These are phyloP conservation scores for Cryptomeria japonica DNA, from an alignment of 75 land plant species.

Conservation along the genomic window DNA sequence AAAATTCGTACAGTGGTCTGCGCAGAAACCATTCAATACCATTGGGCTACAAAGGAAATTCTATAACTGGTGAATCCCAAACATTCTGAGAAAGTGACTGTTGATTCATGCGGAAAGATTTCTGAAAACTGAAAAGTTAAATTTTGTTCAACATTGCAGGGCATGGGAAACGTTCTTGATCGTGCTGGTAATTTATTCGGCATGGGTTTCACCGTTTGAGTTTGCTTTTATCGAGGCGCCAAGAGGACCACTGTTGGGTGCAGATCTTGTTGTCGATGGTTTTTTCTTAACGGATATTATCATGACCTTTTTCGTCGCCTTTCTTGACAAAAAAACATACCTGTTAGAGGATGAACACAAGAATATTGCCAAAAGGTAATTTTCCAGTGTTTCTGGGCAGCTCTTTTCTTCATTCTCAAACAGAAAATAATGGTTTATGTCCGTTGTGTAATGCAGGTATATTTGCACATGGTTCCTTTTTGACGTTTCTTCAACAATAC, in stretches of 20 bases:
- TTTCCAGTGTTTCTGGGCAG: neutral
- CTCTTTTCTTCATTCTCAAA: neutral
- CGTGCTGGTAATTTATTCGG: slow-evolving; percentile 47
- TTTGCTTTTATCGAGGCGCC: slow-evolving; percentile 35
- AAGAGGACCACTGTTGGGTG: slow-evolving; percentile 18
- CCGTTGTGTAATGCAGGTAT: slow-evolving; percentile 21
- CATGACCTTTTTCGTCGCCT: slow-evolving; percentile 62
- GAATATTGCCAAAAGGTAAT: slow-evolving; percentile 37
- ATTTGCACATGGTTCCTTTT: slow-evolving; percentile 43
- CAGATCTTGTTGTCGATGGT: slow-evolving; percentile 40
- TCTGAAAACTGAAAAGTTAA: neutral
- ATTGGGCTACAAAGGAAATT: neutral
- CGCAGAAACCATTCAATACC: neutral
- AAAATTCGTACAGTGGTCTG: neutral
- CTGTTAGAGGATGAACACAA: slow-evolving; percentile 28
- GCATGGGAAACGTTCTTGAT: slow-evolving; percentile 42
- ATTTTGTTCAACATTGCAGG: slow-evolving; percentile 24
- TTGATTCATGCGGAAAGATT: neutral
- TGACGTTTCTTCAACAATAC: slow-evolving; percentile 48
- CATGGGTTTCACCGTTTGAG: slow-evolving; percentile 63
- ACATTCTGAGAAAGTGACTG: neutral
- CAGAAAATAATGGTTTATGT: neutral
- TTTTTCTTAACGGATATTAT: slow-evolving; percentile 57
- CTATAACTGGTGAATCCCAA: neutral
- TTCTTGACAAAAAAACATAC: slow-evolving; percentile 37